Conservation (phyloP, 768 basidiomycete species). For the Lentinus brumalis region DNA sequence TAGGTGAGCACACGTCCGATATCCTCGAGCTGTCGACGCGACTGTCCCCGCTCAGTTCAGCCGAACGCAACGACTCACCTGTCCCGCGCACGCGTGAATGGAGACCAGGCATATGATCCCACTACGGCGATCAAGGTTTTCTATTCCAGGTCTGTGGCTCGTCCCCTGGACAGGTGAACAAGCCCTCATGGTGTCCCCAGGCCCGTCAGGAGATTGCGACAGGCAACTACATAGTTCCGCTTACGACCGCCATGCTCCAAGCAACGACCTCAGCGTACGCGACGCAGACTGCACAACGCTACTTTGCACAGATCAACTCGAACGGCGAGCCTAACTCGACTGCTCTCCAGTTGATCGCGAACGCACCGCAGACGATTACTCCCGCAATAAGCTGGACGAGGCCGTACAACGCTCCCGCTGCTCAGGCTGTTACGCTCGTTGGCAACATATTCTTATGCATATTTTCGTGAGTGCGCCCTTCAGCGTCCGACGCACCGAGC, state of each 20-base stretch:
- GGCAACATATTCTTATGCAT: slow-evolving; percentile 38
- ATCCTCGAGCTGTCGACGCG: no score
- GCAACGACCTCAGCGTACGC: slow-evolving; percentile 25
- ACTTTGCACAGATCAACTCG: slow-evolving; percentile 29
- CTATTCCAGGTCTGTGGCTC: slow-evolving; percentile 38
- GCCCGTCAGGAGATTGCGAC: slow-evolving; percentile 44
- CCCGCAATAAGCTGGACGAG: slow-evolving; percentile 37
- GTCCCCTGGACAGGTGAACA: not conserved
- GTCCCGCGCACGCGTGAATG: slow-evolving; percentile 36
- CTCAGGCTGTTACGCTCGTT: slow-evolving; percentile 46
- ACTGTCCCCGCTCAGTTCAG: slow-evolving; percentile 29
- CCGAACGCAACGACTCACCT: slow-evolving; percentile 38
- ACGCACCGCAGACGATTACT: slow-evolving; percentile 42
- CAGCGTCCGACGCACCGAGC: not conserved
- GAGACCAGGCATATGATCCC: slow-evolving; percentile 40
- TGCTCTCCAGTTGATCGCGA: slow-evolving; percentile 38
- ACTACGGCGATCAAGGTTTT: slow-evolving; percentile 37
- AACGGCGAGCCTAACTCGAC: slow-evolving; percentile 38
- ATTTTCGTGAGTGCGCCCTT: slow-evolving; percentile 31
- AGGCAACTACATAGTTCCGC: slow-evolving; percentile 41
- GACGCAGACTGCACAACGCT: slow-evolving; percentile 25
- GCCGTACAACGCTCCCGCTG: slow-evolving; percentile 41
- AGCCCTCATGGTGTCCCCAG: slow-evolving; percentile 3
- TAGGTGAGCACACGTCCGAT: slow-evolving; percentile 29
- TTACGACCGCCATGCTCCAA: slow-evolving; percentile 30